Evolutionary conservation across 345 rosid genomes (phyloP).

Genomic region (Isatis tinctoria): DNA sequence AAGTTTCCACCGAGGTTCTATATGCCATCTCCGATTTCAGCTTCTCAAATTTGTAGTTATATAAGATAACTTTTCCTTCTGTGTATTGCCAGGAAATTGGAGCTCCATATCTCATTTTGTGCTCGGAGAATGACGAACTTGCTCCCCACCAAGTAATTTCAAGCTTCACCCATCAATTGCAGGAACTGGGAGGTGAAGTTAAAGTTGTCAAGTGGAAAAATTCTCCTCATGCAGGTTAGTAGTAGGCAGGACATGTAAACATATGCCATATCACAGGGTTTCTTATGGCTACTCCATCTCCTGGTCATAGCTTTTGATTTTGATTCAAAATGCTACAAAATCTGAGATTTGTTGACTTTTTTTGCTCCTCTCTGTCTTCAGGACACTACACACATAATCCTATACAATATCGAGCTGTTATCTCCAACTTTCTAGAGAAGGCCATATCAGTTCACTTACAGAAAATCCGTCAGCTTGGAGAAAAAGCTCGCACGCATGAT

Average conservation of each 20-base stretch:
- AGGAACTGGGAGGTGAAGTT: conserved; percentile 77
- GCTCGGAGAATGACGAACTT: conserved; percentile 74
- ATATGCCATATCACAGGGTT: not conserved
- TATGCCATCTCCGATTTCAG: not conserved
- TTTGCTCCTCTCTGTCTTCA: conserved; percentile 27
- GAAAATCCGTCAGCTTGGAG: conserved; percentile 56
- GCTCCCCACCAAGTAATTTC: conserved; percentile 57
- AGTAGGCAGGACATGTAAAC: not conserved
- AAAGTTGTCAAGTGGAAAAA: conserved; percentile 66
- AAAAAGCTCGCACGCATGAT: conserved; percentile 50
- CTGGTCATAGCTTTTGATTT: too few species aligned
- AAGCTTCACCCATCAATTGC: conserved; percentile 51
- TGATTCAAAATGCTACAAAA: not conserved
- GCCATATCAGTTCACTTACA: conserved; percentile 52
- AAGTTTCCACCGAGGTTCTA: conserved; percentile 32
- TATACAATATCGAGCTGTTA: conserved; percentile 65
- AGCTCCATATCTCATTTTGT: conserved; percentile 80
- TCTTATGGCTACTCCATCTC: too few species aligned
- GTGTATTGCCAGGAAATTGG: conserved; percentile 51
- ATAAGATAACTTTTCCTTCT: not conserved
- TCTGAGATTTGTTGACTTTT: not conserved
- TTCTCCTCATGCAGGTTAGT: conserved; percentile 79
- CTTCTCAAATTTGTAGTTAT: not conserved
- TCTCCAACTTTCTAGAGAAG: conserved; percentile 61
- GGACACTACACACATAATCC: conserved; percentile 77